Evolutionary conservation across 116 monocot genomes (phyloP).

Genomic region (Cymodocea nodosa): DNA sequence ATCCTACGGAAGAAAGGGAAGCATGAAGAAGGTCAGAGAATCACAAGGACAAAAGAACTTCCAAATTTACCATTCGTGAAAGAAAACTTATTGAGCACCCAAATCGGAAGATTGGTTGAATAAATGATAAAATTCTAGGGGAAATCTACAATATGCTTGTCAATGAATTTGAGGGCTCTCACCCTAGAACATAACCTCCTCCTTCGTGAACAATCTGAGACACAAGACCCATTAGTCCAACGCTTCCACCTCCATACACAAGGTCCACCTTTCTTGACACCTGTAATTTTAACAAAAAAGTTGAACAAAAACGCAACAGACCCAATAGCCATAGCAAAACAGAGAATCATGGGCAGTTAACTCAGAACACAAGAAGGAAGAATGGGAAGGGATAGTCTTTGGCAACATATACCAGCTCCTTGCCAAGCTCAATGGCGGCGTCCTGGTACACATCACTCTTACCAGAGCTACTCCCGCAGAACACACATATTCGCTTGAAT

Average conservation of each 20-base stretch:
- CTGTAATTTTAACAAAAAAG: slow-evolving; percentile 4
- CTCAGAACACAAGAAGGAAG: too few relatives aligned
- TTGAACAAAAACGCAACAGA: background rate
- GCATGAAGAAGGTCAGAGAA: background rate
- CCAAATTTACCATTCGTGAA: too few relatives aligned
- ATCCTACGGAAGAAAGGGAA: slow-evolving; percentile 17
- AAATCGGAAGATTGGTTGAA: background rate
- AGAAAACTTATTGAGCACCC: background rate
- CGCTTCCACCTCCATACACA: slow-evolving; percentile 39
- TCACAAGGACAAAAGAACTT: too few relatives aligned
- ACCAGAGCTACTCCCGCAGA: slow-evolving; percentile 76
- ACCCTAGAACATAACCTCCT: slow-evolving; percentile 35
- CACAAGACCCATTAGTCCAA: slow-evolving; percentile 36
- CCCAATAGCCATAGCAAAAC: background rate
- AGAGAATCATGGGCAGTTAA: too few relatives aligned
- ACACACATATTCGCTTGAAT: slow-evolving; percentile 75
- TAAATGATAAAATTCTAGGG: background rate
- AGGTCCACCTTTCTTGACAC: slow-evolving; percentile 29
- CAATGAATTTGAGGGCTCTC: background rate
- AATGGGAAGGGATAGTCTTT: too few relatives aligned
- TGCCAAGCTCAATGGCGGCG: slow-evolving; percentile 73
- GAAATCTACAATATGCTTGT: background rate
- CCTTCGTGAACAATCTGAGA: slow-evolving; percentile 26
- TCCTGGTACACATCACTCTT: slow-evolving; percentile 74
- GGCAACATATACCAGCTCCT: slow-evolving; percentile 40